These are phyloP conservation scores for Hypoxylon rickii DNA, from an alignment of 495 filamentous ascomycete species.

Conservation along the genomic window DNA sequence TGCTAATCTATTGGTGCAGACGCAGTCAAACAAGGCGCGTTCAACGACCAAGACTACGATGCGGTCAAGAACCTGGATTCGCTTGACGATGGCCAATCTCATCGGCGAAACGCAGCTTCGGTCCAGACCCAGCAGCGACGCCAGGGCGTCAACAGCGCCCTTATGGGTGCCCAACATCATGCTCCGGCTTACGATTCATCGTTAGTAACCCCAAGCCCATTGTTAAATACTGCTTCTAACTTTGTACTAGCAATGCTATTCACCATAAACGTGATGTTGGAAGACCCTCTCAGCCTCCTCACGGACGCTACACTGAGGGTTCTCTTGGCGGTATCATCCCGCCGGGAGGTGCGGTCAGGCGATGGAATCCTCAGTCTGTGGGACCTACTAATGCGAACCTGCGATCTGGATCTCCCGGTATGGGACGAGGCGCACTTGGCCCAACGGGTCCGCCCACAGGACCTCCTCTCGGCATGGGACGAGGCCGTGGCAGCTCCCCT, in stretches of 20 bases:
- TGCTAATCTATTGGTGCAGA: constrained; percentile 19
- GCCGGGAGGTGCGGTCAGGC: constrained; percentile 16
- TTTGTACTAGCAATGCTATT: neutral
- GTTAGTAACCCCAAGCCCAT: constrained; percentile 18
- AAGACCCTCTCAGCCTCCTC: neutral
- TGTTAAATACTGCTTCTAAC: too few species aligned
- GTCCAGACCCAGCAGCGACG: neutral
- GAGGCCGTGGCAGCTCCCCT: too few species aligned
- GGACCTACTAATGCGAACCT: too few species aligned
- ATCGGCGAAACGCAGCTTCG: constrained; percentile 20
- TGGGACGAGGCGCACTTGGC: too few species aligned
- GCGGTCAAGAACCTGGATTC: constrained; percentile 23
- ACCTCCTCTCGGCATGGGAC: too few species aligned
- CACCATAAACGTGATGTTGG: too few species aligned
- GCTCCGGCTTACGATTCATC: constrained; percentile 3
- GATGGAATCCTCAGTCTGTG: too few species aligned
- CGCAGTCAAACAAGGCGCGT: constrained; percentile 10
- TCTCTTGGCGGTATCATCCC: constrained; percentile 25
- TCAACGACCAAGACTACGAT: constrained; percentile 31
- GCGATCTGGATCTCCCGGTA: too few species aligned
- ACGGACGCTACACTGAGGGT: neutral
- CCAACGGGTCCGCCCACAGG: too few species aligned
- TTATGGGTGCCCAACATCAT: neutral
- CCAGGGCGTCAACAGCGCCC: neutral
- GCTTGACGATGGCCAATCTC: constrained; percentile 31